Percentiles rank a stretch among this genome's conserved stretches.
phyloP scores from a whole-genome alignment of 2,329 filamentous ascomycete genomes.

The Diaporthe aspalathi region DNA sequence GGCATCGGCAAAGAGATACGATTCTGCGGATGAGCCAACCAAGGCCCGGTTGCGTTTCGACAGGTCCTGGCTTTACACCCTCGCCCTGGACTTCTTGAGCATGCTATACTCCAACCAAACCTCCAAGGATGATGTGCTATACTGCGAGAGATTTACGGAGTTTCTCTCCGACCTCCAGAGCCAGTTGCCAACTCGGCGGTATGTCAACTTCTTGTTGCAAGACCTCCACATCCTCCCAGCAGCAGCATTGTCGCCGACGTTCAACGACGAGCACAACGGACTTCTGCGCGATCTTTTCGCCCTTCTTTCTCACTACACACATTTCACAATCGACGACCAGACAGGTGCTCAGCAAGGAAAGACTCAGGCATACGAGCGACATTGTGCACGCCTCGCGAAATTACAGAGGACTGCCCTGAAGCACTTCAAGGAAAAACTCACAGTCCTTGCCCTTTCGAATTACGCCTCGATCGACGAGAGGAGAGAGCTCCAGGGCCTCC shows the following conservation, averaged over 20 bases:
- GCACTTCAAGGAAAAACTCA: slow-evolving; percentile 89
- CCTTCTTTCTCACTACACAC: slow-evolving; percentile 86
- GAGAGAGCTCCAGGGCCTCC: slow-evolving; percentile 79
- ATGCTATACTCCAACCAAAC: slow-evolving; percentile 71
- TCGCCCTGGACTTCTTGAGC: slow-evolving; percentile 84
- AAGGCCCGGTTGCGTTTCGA: slow-evolving; percentile 90
- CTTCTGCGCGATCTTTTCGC: slow-evolving; percentile 83
- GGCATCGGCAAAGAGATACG: slow-evolving; percentile 85
- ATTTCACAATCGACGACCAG: slow-evolving; percentile 92
- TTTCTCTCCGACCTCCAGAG: slow-evolving; percentile 91
- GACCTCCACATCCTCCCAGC: slow-evolving; percentile 86
- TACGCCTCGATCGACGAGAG: slow-evolving; percentile 88
- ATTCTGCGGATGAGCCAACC: slow-evolving; percentile 81
- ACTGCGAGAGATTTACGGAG: slow-evolving; percentile 94
- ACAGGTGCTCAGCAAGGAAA: slow-evolving; percentile 80
- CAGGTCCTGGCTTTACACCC: slow-evolving; percentile 89
- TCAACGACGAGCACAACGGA: slow-evolving; percentile 77
- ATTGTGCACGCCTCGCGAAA: slow-evolving; percentile 80
- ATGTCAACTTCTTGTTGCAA: slow-evolving; percentile 87
- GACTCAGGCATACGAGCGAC: slow-evolving; percentile 80
- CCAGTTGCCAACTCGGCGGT: slow-evolving; percentile 91
- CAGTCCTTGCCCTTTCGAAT: slow-evolving; percentile 91
- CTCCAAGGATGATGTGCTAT: slow-evolving; percentile 74
- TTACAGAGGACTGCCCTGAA: slow-evolving; percentile 83
- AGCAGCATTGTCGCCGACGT: slow-evolving; percentile 82